Base-by-base conservation (phyloP, 2,329 filamentous ascomycete species). In the Venturia carpophila region DNA sequence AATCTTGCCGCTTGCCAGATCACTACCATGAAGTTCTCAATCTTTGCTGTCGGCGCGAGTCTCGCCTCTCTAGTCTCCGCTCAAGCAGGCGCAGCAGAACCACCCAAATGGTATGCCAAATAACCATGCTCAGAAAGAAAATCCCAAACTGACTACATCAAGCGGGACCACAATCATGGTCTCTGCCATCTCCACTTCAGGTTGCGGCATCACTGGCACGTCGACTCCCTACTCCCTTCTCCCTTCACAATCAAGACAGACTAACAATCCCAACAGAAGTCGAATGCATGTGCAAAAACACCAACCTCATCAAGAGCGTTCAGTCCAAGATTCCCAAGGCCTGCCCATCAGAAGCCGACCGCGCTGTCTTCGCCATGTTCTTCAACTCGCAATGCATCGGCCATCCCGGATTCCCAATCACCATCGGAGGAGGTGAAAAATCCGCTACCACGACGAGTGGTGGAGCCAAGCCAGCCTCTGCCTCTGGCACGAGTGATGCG, bases 141-240 rank as follows among this genome's bases (percentile, higher is more conserved):
- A 45, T 34, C 2, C 30, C 19, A 43, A 2, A 42, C 60, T 61
- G n/a, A 61, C 21, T 3, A 17, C 11, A 10, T 15, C 21, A 37
- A 61, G 60, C 10, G 60, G 60, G 24, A 61, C 60, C 21, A 61
- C 37, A 42, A 34, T 61, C 42, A 61, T 61, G 60, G 43, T 61
- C 24, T 30, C 37, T n/a, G 60, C 60, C 39, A 45, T 61, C n/a
- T 61, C 60, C 39, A 43, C 60, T 0, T 61, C 60, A 42, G 60
- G 60, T n/a, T 61, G 60, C n/a, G 60, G 39, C 24, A 42, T 61
- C 60, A 61, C 60, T 61, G 60, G 60, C 37, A 42, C n/a, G 60
- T 43, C 60, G 19, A n/a, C 42, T 27, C 60, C 30, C 37, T 43
- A 15, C 15, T 3, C 9, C 21, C 37, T 43, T 15, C 13, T 27